Evolutionary conservation across 345 rosid genomes (phyloP).

Genomic region (Moringa oleifera): DNA sequence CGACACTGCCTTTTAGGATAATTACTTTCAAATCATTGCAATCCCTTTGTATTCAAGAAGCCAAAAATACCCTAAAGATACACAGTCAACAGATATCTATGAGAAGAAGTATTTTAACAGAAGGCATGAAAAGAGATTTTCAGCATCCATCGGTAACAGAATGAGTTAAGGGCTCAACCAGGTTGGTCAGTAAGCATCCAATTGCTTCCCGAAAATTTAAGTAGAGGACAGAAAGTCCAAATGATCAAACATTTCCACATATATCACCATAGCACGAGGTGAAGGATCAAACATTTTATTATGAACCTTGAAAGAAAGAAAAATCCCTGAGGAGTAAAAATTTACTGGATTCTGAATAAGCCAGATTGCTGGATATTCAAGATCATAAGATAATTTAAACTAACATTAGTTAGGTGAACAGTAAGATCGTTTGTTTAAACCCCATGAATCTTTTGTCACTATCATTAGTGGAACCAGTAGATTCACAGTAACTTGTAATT

Average conservation of each 20-base stretch:
- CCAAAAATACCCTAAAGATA: not conserved
- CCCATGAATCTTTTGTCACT: not conserved
- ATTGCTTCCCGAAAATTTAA: no score
- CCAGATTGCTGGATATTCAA: not conserved
- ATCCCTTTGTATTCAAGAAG: not conserved
- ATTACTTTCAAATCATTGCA: no score
- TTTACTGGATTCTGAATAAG: not conserved
- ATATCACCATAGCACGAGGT: not conserved
- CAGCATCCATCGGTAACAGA: no score
- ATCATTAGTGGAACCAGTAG: not conserved
- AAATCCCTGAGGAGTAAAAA: not conserved
- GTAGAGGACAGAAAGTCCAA: no score
- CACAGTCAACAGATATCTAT: not conserved
- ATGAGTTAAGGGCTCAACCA: no score
- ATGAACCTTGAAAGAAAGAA: not conserved
- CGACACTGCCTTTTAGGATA: no score
- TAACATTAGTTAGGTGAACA: not conserved
- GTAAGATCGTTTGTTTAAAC: not conserved
- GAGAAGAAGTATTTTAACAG: no score
- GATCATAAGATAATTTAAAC: not conserved
- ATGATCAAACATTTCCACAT: no score
- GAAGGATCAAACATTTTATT: not conserved
- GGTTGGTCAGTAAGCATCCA: no score
- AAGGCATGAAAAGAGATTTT: no score
- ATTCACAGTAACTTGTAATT: no score